A percentile compares a stretch with the other conserved stretches of the same genome.
Evolutionary conservation across 2,329 filamentous ascomycete species (phyloP).

Genomic region (Diaporthe eres): DNA sequence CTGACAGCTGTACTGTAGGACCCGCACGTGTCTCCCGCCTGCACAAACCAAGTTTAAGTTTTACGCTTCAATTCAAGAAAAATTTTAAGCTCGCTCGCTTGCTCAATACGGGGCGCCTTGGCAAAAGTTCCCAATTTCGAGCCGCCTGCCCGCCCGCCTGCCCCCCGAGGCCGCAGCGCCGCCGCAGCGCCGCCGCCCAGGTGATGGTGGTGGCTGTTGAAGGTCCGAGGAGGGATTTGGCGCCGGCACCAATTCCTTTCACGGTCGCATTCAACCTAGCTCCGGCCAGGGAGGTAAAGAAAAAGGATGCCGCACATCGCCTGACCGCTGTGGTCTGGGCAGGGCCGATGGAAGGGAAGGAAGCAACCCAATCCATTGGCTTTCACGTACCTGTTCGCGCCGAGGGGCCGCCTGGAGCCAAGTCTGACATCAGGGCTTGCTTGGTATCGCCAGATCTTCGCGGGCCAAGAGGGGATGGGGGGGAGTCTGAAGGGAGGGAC

Average conservation of each 20-base stretch:
- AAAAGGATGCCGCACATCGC: slow-evolving; percentile 7
- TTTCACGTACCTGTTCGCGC: background rate
- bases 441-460: slow-evolving; percentile 10
- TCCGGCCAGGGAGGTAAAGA: background rate
- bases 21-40: slow-evolving; percentile 6
- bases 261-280: background rate
- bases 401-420: slow-evolving; percentile 16
- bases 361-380: background rate
- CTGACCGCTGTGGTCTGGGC: slow-evolving; percentile 19
- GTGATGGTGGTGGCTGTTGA: background rate
- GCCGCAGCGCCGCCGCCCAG: background rate
- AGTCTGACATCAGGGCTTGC: slow-evolving; percentile 21
- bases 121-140: slow-evolving; percentile 18
- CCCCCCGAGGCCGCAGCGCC: no score
- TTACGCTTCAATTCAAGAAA: slow-evolving; percentile 38
- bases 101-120: slow-evolving; percentile 28
- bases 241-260: slow-evolving; percentile 6
- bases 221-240: background rate
- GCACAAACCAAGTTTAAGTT: slow-evolving; percentile 19
- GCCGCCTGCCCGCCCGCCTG: background rate
- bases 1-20: background rate
- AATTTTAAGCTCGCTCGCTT: slow-evolving; percentile 42
- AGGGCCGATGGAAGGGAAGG: slow-evolving; percentile 25
- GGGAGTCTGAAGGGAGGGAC: background rate
- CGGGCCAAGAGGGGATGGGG: background rate